Base-by-base conservation (phyloP, 108 stramenopile species). In the Nitzschia putrida region DNA sequence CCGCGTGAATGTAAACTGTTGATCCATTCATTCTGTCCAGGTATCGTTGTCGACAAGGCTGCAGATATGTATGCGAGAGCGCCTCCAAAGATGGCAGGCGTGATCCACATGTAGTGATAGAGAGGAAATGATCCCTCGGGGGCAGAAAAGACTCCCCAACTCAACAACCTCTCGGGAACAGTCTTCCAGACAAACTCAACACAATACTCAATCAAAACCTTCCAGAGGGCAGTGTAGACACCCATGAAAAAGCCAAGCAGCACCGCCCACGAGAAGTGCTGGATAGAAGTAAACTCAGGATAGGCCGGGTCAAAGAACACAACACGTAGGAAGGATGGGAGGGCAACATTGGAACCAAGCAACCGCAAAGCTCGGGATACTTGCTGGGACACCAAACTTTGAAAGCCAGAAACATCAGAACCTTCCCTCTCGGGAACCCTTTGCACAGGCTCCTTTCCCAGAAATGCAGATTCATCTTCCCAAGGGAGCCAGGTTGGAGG, bases 91-190 rank as follows among this genome's bases (percentile, higher is more conserved):
- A 83, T 43, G 9, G 70, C 47, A 12, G 85, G 85, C 45, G 67
- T 69, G 45, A 86, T 86, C 85, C 85, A 86, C 80, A 86, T 83
- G 60, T 86, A 86, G 41, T 86, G 81, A 45, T 80, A 82, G 12
- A 86, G 42, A 5, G 85, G 85, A 64, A 86, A 83, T 5, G 34
- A 26, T 25, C 85, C 85, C 57, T 78, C 65, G 13, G 78, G 16
- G 11, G 73, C 81, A 8, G 85, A 80, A 65, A 86, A 86, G 39
- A 83, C 29, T 12, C 80, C 80, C 73, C 68, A 66, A 23, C 72
- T 39, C 14, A 86, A 16, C n/a, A 86, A 56, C 18, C 20, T 49
- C 45, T 67, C 66, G 14, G 85, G 85, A 3, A 83, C 8, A 18
- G 60, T 77, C 45, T 69, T 64, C 85, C 85, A 86, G 8, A 82